Conservation (phyloP, 2,329 filamentous ascomycete genomes). For the Magnaporthiopsis incrustans region DNA sequence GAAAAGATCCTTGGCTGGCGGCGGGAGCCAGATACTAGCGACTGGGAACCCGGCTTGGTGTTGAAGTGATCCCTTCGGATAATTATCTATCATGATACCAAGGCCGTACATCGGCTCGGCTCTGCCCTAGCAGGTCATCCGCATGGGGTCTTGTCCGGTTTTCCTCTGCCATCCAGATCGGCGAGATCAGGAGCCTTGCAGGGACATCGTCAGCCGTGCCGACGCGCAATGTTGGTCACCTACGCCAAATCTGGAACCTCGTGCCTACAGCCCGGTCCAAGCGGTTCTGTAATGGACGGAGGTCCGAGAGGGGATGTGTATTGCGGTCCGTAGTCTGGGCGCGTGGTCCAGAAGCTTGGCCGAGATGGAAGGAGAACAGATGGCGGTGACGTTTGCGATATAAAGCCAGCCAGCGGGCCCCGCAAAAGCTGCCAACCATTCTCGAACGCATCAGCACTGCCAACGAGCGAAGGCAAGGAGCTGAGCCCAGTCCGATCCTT, state of each 20-base stretch:
- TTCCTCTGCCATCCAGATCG: background rate
- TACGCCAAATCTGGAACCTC: background rate
- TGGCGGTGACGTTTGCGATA: background rate
- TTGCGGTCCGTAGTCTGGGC: background rate
- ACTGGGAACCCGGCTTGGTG: no score
- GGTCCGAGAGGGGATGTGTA: background rate
- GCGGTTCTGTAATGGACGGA: background rate
- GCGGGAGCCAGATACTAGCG: no score
- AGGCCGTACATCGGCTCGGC: background rate
- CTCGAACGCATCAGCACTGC: no score
- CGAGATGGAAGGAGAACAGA: background rate
- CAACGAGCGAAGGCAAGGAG: no score
- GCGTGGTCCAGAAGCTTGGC: background rate
- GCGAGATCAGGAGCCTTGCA: background rate
- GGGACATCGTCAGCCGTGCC: no score
- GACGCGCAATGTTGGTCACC: background rate
- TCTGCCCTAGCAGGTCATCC: background rate
- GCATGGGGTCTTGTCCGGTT: no score
- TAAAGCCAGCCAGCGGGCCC: background rate
- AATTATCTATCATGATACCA: background rate
- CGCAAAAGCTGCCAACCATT: background rate
- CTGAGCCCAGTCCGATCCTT: no score
- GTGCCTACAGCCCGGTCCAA: background rate
- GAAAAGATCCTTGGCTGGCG: no score
- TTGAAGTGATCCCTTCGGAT: background rate